A percentile compares a stretch with the other conserved stretches of the same genome.
Conservation (phyloP, 345 rosid genomes). For the Diplotaxis tenuifolia region DNA sequence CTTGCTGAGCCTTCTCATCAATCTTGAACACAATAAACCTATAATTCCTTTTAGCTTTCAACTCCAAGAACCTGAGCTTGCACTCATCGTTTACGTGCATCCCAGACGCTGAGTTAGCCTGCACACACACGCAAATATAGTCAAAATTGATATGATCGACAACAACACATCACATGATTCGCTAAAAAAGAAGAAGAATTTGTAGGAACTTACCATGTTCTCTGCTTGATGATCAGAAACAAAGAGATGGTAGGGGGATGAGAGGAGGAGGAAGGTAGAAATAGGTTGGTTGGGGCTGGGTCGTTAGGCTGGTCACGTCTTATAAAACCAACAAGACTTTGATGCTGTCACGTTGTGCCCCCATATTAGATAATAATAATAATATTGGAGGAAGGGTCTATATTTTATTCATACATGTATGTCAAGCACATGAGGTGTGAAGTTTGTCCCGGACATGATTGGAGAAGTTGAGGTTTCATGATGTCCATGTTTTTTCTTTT, state of each 20-base stretch:
- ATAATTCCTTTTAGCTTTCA: constrained; percentile 62
- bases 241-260: constrained; percentile 16
- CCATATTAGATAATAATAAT: constrained; percentile 18
- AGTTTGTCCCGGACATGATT: constrained; percentile 27
- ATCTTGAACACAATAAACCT: constrained; percentile 66
- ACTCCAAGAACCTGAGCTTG: constrained; percentile 67
- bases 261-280: constrained; percentile 19
- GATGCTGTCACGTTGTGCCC: constrained; percentile 39
- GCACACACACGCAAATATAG: constrained; percentile 4
- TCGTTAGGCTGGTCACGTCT: constrained; percentile 44
- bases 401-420: constrained; percentile 15
- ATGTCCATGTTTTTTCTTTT: constrained; percentile 34
- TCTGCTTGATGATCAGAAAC: constrained; percentile 25
- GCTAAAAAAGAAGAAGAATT: neutral
- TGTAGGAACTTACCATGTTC: constrained; percentile 30
- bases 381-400: too few relatives aligned
- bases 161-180: neutral
- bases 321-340: constrained; percentile 29
- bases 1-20: constrained; percentile 62
- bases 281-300: constrained; percentile 24
- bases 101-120: constrained; percentile 74
- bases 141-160: neutral
- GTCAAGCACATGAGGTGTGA: too few relatives aligned
- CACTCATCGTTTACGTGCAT: constrained; percentile 75
- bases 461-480: constrained; percentile 37